Base-by-base conservation (phyloP, 441 rosid genomes). In the Eutrema salsugineum region DNA sequence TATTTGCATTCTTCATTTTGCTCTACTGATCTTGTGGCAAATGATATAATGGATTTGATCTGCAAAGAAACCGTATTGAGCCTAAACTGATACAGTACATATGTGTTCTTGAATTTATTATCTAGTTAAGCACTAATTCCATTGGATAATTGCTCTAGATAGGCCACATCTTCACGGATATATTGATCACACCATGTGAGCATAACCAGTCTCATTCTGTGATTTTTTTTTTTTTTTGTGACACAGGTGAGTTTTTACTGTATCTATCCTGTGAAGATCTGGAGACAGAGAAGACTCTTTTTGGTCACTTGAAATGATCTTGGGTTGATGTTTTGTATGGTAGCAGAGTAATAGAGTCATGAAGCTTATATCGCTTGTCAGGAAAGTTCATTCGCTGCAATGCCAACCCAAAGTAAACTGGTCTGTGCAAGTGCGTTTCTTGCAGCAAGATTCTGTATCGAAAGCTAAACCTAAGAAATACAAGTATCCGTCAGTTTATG, bases 371-470 rank as follows among this genome's bases (percentile, higher is more conserved):
- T 75, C 76, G 5, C 76, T 85, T 43, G 65, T 78, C 4, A 78
- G 76, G 74, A 76, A 81, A n/a, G 5, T 77, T 47, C 44, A 72
- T 14, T 33, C 74, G 44, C 78, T 50, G 60, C 74, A 33, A 57
- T 38, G 59, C 51, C 79, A 77, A 35, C 77, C 71, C 0, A 53
- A 61, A 73, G 33, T 63, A 44, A 71, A 75, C 20, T 71, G 83
- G 47, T 77, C 76, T 71, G 35, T 82, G 67, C 94, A 88, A 73
- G 77, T 56, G 19, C 91, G 87, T 27, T 76, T 64, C 58, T 83
- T 90, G 70, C 92, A 87, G 72, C 91, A 72, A 58, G 87, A 85
- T 57, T 84, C 86, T 72, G 81, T 80, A n/a, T 82, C 91, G 16
- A 81, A 77, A 17, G 67, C 81, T 20, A 87, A 79, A 77, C 86